phyloP scores from a whole-genome alignment of 345 rosid genomes.

The Populus pruinosa region DNA sequence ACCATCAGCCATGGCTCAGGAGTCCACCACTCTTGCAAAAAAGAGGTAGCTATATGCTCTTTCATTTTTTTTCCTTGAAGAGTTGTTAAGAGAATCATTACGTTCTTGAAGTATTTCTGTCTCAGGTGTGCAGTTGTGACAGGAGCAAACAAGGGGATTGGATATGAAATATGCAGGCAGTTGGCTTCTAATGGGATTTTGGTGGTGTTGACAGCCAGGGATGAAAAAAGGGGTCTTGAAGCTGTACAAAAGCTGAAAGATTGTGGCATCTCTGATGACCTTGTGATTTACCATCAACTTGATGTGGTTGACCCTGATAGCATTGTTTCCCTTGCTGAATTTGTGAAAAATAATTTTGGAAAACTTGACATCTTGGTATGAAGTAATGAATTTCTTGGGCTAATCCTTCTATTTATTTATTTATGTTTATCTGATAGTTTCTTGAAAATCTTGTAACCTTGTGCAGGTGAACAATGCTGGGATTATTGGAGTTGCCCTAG shows the following conservation, averaged over 20 bases:
- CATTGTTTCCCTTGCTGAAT: conserved; percentile 1
- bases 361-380: conserved; percentile 19
- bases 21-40: neutral
- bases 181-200: conserved; percentile 12
- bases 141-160: conserved; percentile 42
- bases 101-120: neutral
- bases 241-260: conserved; percentile 18
- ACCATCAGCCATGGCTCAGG: conserved; percentile 12
- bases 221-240: conserved; percentile 13
- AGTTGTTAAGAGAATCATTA: neutral
- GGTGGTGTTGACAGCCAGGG: conserved; percentile 15
- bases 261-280: conserved; percentile 6
- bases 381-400: neutral
- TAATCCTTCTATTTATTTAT: neutral
- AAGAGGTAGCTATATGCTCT: conserved; percentile 8
- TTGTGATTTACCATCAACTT: conserved; percentile 15
- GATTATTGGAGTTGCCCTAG: conserved; percentile 10
- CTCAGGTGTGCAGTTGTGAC: conserved; percentile 37
- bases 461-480: conserved; percentile 53
- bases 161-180: conserved; percentile 26
- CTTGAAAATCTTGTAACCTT: neutral
- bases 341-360: conserved; percentile 12
- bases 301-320: conserved; percentile 4
- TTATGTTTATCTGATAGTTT: neutral
- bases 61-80: neutral